Conservation (phyloP, 257 asterid species). For the Orobanche coerulescens region DNA sequence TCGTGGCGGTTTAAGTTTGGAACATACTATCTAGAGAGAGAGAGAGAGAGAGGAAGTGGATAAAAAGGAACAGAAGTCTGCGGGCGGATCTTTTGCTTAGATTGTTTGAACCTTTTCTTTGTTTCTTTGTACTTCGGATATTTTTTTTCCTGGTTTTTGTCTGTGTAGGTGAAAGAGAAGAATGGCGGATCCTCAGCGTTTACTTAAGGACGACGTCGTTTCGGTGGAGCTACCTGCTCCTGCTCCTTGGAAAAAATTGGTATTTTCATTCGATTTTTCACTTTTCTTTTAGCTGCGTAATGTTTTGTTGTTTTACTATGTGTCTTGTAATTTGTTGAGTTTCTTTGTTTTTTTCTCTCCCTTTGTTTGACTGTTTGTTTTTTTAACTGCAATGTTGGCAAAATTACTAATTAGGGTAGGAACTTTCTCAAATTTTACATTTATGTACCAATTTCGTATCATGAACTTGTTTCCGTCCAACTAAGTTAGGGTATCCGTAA, state of each 20-base stretch:
- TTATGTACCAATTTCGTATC: too few relatives aligned
- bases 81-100: background rate
- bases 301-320: background rate
- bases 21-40: constrained; percentile 24
- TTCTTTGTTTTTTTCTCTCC: too few relatives aligned
- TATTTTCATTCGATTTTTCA: constrained; percentile 8
- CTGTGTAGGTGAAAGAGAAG: constrained; percentile 30
- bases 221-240: constrained; percentile 66
- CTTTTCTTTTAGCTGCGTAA: background rate
- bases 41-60: too few relatives aligned
- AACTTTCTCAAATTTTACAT: too few relatives aligned
- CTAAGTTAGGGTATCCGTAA: too few relatives aligned
- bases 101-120: constrained; percentile 11
- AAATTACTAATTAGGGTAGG: too few relatives aligned
- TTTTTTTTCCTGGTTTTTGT: constrained; percentile 14
- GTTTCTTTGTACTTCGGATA: constrained; percentile 15
- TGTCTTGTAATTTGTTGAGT: too few relatives aligned
- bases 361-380: too few relatives aligned
- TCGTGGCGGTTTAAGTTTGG: constrained; percentile 36
- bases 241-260: constrained; percentile 62
- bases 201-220: constrained; percentile 30
- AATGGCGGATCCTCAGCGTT: constrained; percentile 34
- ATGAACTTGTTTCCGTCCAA: too few relatives aligned
- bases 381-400: too few relatives aligned
- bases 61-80: constrained; percentile 20